phyloP scores from a whole-genome alignment of 2,329 filamentous ascomycete species.

The Rachicladosporium sp. region DNA sequence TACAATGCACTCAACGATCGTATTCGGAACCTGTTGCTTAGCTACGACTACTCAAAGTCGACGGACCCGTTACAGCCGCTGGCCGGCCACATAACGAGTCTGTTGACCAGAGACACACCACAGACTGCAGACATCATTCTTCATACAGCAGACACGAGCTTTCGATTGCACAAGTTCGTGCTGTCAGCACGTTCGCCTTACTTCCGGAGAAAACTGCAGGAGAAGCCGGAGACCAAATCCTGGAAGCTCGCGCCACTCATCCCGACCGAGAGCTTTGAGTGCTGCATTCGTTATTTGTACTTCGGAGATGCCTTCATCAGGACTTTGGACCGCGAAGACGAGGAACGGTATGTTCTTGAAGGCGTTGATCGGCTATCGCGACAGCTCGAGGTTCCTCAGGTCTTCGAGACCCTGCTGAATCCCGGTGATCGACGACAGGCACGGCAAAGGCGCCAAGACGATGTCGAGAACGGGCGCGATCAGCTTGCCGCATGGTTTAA shows the following conservation, averaged over 20 bases:
- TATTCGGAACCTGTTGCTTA: slow-evolving; percentile 79
- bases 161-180: slow-evolving; percentile 81
- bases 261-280: slow-evolving; percentile 62
- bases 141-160: slow-evolving; percentile 50
- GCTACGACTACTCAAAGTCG: slow-evolving; percentile 92
- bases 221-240: slow-evolving; percentile 52
- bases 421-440: slow-evolving; percentile 63
- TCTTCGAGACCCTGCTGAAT: slow-evolving; percentile 71
- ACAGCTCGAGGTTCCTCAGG: slow-evolving; percentile 67
- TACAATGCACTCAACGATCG: slow-evolving; percentile 93
- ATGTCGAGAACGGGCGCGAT: slow-evolving; percentile 61
- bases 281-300: slow-evolving; percentile 76
- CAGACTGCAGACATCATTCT: slow-evolving; percentile 73
- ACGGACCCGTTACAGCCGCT: slow-evolving; percentile 84
- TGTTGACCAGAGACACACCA: slow-evolving; percentile 57
- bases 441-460: slow-evolving; percentile 69
- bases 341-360: slow-evolving; percentile 48
- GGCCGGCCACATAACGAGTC: slow-evolving; percentile 71
- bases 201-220: slow-evolving; percentile 62
- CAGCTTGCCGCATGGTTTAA: slow-evolving; percentile 69
- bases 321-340: slow-evolving; percentile 52
- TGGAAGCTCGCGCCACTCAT: slow-evolving; percentile 63
- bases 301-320: slow-evolving; percentile 69
- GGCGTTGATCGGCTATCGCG: slow-evolving; percentile 76
- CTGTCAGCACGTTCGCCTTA: slow-evolving; percentile 79